Evolutionary conservation across 441 rosid species (phyloP), one percentile per base, ranked within the genome.

Genomic region (Capsella rubella): DNA sequence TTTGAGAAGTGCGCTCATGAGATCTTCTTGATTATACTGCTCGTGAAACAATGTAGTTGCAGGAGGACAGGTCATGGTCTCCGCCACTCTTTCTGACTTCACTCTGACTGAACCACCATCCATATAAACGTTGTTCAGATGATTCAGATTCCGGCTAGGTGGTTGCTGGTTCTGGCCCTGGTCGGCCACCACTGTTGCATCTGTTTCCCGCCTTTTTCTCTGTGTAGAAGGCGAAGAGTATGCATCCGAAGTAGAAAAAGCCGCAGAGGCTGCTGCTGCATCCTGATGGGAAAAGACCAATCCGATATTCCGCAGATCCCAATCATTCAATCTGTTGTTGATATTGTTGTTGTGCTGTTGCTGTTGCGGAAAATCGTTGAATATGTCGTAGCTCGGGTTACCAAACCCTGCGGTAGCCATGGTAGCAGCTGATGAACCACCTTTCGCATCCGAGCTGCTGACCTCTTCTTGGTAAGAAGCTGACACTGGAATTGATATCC

Each of bases 1-100:
- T 82, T 86, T 85, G 79, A 92, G 86, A 77, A 95, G 84, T 25
- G 89, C 91, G 43, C 86, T 89, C 97, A 90, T 85, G 82, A 95
- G 94, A 82, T 92, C 99, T 43, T 89, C 99, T 81, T 92, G 90
- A 71, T 80, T 83, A 32, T 80, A 89, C 57, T 82, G 94, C 18
- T 90, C 91, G 1, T 79, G 58, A 54, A 85, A 90, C 72, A 85
- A 76, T 71, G 81, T 21, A 28, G 82, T 59, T 76, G 72, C 45
- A 0, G 62, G 72, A 40, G 80, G 80, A 49, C 50, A 70, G 40
- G 72, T 70, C 67, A 76, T 62, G 4, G 84, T 45, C 69, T 89
- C 97, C 10, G 84, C 63, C 61, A 87, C 73, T 62, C 76, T 78
- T 81, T 92, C 97, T 12, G 91, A 69, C 81, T 94, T 91, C 49